Conservation (phyloP, 306 rosid genomes). For the Medicago truncatula region DNA sequence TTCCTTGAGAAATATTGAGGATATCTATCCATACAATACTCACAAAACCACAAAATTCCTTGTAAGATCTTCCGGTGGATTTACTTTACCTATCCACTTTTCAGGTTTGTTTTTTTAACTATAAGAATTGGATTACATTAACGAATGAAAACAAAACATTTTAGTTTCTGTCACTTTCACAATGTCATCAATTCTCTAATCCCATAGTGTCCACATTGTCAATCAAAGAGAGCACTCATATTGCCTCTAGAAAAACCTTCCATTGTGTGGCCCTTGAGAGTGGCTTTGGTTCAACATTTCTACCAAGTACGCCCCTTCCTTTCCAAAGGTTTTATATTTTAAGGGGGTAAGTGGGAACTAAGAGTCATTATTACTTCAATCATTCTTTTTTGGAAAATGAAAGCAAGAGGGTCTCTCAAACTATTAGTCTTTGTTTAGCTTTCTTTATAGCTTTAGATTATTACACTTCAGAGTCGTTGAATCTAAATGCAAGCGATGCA, state of each 20-base stretch:
- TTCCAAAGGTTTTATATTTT: slow-evolving; percentile 29
- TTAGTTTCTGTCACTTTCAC: slow-evolving; percentile 47
- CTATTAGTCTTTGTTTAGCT: not conserved
- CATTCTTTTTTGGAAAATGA: slow-evolving; percentile 67
- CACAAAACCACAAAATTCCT: too few relatives aligned
- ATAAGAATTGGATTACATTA: slow-evolving; percentile 38
- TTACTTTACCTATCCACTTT: slow-evolving; percentile 39
- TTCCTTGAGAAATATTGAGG: too few relatives aligned
- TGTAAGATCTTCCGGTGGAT: too few relatives aligned
- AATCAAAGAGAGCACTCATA: slow-evolving; percentile 58
- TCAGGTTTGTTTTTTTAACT: slow-evolving; percentile 26
- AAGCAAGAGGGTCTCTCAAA: slow-evolving; percentile 38
- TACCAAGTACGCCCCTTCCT: slow-evolving; percentile 44
- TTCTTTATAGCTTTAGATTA: too few relatives aligned
- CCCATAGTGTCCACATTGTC: slow-evolving; percentile 46
- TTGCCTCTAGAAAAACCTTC: slow-evolving; percentile 48
- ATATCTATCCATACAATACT: too few relatives aligned
- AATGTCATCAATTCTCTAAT: slow-evolving; percentile 35
- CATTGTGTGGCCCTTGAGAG: slow-evolving; percentile 58
- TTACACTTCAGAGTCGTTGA: too few relatives aligned
- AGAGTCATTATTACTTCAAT: slow-evolving; percentile 64
- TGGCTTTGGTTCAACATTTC: slow-evolving; percentile 49
- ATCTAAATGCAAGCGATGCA: too few relatives aligned
- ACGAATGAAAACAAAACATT: slow-evolving; percentile 36
- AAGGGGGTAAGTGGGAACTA: slow-evolving; percentile 57